Evolutionary conservation across 257 asterid species (phyloP).

Genomic region (Penstemon davidsonii): DNA sequence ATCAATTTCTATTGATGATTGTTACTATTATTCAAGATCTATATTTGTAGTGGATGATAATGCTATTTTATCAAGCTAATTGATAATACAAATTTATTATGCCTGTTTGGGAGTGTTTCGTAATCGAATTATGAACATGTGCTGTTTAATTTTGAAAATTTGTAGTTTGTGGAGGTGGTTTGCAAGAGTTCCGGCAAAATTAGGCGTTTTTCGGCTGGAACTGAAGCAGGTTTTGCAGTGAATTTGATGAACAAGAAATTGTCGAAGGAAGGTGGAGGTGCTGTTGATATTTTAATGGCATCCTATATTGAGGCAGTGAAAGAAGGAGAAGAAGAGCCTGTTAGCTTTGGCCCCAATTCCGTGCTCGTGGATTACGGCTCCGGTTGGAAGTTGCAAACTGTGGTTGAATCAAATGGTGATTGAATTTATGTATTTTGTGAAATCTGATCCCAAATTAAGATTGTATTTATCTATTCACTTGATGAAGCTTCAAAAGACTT

Average conservation of each 20-base stretch:
- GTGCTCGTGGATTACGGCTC: constrained; percentile 68
- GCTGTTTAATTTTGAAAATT: background rate
- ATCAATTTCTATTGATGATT: constrained; percentile 5
- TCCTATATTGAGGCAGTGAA: constrained; percentile 78
- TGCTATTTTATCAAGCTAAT: background rate
- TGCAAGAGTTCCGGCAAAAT: constrained; percentile 71
- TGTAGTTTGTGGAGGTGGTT: constrained; percentile 75
- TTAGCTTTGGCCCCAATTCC: constrained; percentile 76
- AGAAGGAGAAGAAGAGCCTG: constrained; percentile 69
- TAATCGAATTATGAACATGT: too few species aligned
- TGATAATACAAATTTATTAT: background rate
- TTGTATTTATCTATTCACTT: background rate
- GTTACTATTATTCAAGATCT: background rate
- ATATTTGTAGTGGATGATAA: background rate
- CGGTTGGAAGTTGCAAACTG: constrained; percentile 78
- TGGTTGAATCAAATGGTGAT: constrained; percentile 41
- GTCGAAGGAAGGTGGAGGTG: constrained; percentile 26
- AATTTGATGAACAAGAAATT: constrained; percentile 61
- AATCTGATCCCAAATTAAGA: background rate
- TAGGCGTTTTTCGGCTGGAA: constrained; percentile 80
- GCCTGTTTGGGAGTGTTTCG: too few species aligned
- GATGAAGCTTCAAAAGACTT: too few species aligned
- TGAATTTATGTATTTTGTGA: background rate
- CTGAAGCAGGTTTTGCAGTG: constrained; percentile 75
- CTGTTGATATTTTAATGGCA: constrained; percentile 35